These are phyloP conservation scores for Phytophthora pluvialis DNA, from an alignment of 352 stramenopile species.

Conservation along the genomic window DNA sequence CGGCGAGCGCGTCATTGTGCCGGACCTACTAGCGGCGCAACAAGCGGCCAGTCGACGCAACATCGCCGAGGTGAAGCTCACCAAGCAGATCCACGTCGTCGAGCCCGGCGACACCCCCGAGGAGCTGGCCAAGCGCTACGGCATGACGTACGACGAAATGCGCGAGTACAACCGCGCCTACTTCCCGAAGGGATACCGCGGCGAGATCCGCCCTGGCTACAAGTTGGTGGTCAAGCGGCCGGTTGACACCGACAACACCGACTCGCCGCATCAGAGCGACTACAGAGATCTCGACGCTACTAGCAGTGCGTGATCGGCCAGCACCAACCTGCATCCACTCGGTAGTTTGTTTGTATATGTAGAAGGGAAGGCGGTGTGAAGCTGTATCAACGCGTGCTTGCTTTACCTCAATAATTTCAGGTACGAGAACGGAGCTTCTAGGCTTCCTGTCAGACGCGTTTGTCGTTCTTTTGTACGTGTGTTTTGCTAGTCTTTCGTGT, in stretches of 20 bases:
- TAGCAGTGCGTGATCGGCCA: constrained; percentile 30
- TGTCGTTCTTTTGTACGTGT: constrained; percentile 29
- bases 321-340: constrained; percentile 21
- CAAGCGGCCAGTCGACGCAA: constrained; percentile 65
- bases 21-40: constrained; percentile 62
- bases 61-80: constrained; percentile 83
- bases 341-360: constrained; percentile 30
- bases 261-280: constrained; percentile 23
- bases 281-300: constrained; percentile 40
- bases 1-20: constrained; percentile 79
- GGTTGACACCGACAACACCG: constrained; percentile 8
- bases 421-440: constrained; percentile 1
- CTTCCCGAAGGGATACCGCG: constrained; percentile 87
- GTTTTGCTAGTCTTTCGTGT: constrained; percentile 22
- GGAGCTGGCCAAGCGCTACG: constrained; percentile 59
- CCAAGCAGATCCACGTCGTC: constrained; percentile 89
- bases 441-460: constrained; percentile 16
- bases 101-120: constrained; percentile 76
- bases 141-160: constrained; percentile 88
- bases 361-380: constrained; percentile 22
- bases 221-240: constrained; percentile 85
- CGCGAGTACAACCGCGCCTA: constrained; percentile 87
- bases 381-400: constrained; percentile 27
- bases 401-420: constrained; percentile 25
- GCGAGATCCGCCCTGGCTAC: constrained; percentile 76